A percentile compares a stretch with the other conserved stretches of the same genome.
These are phyloP conservation scores for Phytophthora citrophthora DNA, from an alignment of 352 stramenopile species.

Conservation along the genomic window DNA sequence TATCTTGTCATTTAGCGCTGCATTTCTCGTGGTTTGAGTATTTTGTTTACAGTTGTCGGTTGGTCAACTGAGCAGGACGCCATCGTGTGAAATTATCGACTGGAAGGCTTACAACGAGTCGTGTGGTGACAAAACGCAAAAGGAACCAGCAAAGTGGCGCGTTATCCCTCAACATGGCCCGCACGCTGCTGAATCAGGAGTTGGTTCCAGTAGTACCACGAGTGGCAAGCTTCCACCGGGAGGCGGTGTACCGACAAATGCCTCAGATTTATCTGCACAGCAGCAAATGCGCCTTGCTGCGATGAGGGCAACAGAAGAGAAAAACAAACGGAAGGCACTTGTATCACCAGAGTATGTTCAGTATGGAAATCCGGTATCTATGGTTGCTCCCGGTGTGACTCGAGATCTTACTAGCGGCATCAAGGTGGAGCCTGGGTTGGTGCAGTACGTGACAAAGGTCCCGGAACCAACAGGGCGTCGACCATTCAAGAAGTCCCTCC, in stretches of 20 bases:
- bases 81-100: constrained; percentile 84
- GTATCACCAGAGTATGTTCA: constrained; percentile 87
- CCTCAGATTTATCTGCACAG: constrained; percentile 38
- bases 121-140: constrained; percentile 57
- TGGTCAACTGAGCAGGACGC: constrained; percentile 34
- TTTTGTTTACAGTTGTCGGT: neutral
- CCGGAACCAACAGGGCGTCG: constrained; percentile 63
- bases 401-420: constrained; percentile 12
- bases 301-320: constrained; percentile 63
- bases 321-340: constrained; percentile 84
- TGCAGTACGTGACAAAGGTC: constrained; percentile 60
- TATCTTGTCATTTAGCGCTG: neutral
- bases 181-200: constrained; percentile 49
- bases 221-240: constrained; percentile 37
- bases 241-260: constrained; percentile 1
- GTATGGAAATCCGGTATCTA: constrained; percentile 46
- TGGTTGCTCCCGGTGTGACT: constrained; percentile 4
- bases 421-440: constrained; percentile 31
- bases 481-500: constrained; percentile 71
- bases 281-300: constrained; percentile 52
- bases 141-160: constrained; percentile 70
- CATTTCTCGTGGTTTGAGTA: neutral
- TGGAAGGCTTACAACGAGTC: constrained; percentile 89
- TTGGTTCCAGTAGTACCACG: neutral
- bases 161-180: constrained; percentile 83